Conservation (phyloP, 805 yeast genomes). For the Candida insectorum region DNA sequence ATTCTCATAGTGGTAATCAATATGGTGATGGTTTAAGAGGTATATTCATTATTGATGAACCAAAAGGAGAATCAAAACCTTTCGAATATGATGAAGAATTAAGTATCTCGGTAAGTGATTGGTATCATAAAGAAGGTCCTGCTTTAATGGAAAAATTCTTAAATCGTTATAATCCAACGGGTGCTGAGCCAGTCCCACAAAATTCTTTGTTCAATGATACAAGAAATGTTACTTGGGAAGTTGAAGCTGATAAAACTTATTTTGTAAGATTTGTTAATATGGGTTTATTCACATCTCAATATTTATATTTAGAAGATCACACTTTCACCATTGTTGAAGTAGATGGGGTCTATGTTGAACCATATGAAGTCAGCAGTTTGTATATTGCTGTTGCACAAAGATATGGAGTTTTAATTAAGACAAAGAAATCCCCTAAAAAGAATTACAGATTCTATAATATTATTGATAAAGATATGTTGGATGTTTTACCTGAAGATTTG, state of each 20-base stretch:
- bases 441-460: slow-evolving; percentile 83
- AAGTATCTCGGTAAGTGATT: slow-evolving; percentile 67
- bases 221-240: slow-evolving; percentile 68
- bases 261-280: slow-evolving; percentile 74
- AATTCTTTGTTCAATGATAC: slow-evolving; percentile 78
- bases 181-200: slow-evolving; percentile 97
- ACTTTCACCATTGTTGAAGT: slow-evolving; percentile 82
- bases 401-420: slow-evolving; percentile 72
- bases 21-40: slow-evolving; percentile 79
- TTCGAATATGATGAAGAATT: slow-evolving; percentile 76
- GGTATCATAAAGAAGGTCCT: slow-evolving; percentile 73
- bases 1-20: slow-evolving; percentile 73
- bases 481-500: slow-evolving; percentile 62
- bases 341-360: slow-evolving; percentile 86
- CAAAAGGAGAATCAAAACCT: slow-evolving; percentile 18
- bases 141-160: slow-evolving; percentile 56
- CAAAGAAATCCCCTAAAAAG: slow-evolving; percentile 56
- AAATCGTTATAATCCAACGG: slow-evolving; percentile 83
- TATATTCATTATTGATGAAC: slow-evolving; percentile 54
- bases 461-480: slow-evolving; percentile 82
- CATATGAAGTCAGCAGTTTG: slow-evolving; percentile 62
- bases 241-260: slow-evolving; percentile 84
- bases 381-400: slow-evolving; percentile 92
- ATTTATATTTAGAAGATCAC: slow-evolving; percentile 86
- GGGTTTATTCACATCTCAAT: slow-evolving; percentile 92